Conservation (phyloP, 345 rosid species). For the Gossypium thurberi region DNA sequence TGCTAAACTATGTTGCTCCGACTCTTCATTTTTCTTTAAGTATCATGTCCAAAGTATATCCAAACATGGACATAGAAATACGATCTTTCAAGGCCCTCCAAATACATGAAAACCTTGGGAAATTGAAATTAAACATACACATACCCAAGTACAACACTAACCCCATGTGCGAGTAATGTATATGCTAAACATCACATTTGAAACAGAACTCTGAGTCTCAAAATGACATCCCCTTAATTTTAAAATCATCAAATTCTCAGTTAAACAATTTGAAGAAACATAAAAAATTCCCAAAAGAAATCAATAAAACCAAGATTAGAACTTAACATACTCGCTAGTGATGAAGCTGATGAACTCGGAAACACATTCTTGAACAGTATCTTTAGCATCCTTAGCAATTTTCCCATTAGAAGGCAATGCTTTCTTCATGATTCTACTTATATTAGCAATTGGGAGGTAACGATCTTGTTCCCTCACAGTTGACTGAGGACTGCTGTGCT, state of each 20-base stretch:
- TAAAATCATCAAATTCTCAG: background rate
- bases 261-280: background rate
- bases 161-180: background rate
- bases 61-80: background rate
- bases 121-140: background rate
- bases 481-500: constrained; percentile 13
- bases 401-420: constrained; percentile 11
- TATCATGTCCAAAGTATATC: background rate
- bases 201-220: background rate
- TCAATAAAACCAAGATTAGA: background rate
- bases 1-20: background rate
- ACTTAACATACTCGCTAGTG: constrained; percentile 15
- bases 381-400: constrained; percentile 15
- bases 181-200: background rate
- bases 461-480: constrained; percentile 11
- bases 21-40: background rate
- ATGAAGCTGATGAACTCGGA: constrained; percentile 16
- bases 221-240: background rate
- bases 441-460: constrained; percentile 14
- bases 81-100: background rate
- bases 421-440: constrained; percentile 17
- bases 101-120: background rate
- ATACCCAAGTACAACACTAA: background rate
- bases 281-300: background rate
- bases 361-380: constrained; percentile 14